Evolutionary conservation across 192 early-diverging fungal genomes (phyloP).

Genomic region (Paraglomus brasilianum): DNA sequence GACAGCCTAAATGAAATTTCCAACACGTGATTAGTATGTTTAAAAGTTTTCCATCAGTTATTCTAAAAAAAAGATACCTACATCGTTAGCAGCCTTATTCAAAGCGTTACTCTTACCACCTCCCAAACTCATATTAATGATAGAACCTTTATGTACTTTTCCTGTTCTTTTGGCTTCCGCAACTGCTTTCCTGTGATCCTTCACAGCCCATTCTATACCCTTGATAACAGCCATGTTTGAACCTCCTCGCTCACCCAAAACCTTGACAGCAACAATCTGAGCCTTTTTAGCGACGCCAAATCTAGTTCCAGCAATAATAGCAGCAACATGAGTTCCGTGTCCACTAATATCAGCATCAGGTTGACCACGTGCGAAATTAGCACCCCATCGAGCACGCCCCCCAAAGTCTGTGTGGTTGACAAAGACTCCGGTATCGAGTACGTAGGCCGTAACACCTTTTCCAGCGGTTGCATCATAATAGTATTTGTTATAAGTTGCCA

Average conservation of each 20-base stretch:
- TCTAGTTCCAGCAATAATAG: constrained; percentile 71
- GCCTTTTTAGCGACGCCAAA: constrained; percentile 61
- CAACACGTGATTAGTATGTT: constrained; percentile 46
- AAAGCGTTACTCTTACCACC: constrained; percentile 77
- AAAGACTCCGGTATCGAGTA: constrained; percentile 68
- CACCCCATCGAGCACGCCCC: constrained; percentile 68
- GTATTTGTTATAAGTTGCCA: constrained; percentile 69
- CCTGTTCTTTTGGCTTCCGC: constrained; percentile 48
- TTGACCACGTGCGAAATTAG: constrained; percentile 52
- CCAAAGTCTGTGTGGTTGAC: constrained; percentile 65
- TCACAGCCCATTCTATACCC: constrained; percentile 67
- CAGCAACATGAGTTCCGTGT: constrained; percentile 83
- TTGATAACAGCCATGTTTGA: constrained; percentile 49
- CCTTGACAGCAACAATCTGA: constrained; percentile 57
- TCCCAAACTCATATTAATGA: constrained; percentile 94
- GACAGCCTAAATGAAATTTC: constrained; percentile 47
- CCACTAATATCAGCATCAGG: constrained; percentile 37
- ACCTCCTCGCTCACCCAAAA: constrained; percentile 52
- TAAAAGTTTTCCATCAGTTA: too few relatives aligned
- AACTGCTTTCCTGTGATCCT: constrained; percentile 51
- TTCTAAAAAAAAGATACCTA: constrained; percentile 47
- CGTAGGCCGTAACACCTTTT: constrained; percentile 56
- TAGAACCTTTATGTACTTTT: constrained; percentile 71
- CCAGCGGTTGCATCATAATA: constrained; percentile 48
- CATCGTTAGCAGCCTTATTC: constrained; percentile 54